Base-by-base conservation (phyloP, 2,329 filamentous ascomycete genomes). In the Aphanoascus verrucosus region DNA sequence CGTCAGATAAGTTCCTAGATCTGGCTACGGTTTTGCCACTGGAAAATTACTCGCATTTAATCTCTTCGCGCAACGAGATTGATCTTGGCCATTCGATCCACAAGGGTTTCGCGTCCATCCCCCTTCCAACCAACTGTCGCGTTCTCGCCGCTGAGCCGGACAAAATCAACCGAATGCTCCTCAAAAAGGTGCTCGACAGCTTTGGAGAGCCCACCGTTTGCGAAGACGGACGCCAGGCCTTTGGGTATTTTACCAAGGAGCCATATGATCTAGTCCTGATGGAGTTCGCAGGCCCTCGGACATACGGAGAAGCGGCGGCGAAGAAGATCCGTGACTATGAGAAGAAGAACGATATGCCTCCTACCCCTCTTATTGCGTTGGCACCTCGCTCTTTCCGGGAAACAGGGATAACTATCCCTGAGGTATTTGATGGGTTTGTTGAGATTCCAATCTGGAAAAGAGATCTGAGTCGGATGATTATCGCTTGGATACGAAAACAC, bases 291-390 rank as follows among this genome's bases (percentile, higher is more conserved):
- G 49, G 49, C 2, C 17, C 40, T 8, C 28, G 28, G 1, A 35
- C 38, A 14, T 15, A 52, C 35, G 49, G 40, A 35, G 40, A 52
- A 44, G 38, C 34, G 8, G 32, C 49, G 8, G 49, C 49, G 5
- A 40, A 37, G 28, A 44, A 14, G 17, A 52, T 52, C 2, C 40
- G 49, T 1, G 15, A 19, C 1, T 52, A 15, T 17, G 49, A 52
- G 41, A 52, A 15, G 15, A 38, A 43, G 6, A 45, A 37, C 1
- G 41, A 31, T 31, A 44, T 35, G 9, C 15, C 28, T 45, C 40
- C 15, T 17, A 52, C 41, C 23, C 49, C 49, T 31, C 49, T 52
- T 37, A 44, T 52, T 9, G 49, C 49, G 14, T 28, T 52, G 40
- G 49, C 32, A 19, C 49, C 49, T 8, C 49, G 23, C 7, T 37